Percentiles rank a stretch among this genome's conserved stretches.
These are phyloP conservation scores for Vachellia pachyceras DNA, from an alignment of 306 rosid species.

Conservation along the genomic window DNA sequence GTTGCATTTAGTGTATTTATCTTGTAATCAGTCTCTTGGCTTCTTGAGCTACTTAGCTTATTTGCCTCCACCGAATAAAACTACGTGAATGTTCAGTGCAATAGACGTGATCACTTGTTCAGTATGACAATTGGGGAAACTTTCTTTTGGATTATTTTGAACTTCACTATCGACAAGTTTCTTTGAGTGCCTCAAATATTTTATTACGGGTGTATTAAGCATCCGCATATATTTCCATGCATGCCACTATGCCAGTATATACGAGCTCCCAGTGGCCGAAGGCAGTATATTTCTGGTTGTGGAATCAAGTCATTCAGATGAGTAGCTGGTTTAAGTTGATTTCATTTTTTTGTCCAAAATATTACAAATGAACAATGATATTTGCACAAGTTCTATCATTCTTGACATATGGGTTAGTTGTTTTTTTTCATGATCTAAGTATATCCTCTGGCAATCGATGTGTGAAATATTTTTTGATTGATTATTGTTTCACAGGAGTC, in stretches of 20 bases:
- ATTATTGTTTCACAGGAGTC: background rate
- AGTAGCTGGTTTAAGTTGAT: background rate
- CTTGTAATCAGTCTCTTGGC: background rate
- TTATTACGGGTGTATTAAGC: background rate
- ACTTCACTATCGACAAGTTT: background rate
- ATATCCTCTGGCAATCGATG: background rate
- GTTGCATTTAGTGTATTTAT: background rate
- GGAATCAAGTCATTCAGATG: background rate
- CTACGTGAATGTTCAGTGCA: background rate
- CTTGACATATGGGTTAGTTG: background rate
- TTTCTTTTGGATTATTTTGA: background rate
- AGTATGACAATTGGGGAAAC: background rate
- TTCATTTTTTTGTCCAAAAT: background rate
- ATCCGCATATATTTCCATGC: background rate
- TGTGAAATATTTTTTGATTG: constrained; percentile 1
- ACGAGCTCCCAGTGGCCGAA: background rate
- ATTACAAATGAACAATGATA: background rate
- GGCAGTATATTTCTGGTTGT: background rate
- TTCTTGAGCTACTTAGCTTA: background rate
- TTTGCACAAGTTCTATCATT: background rate
- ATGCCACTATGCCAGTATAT: background rate
- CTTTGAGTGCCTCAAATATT: background rate
- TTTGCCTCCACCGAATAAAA: background rate
- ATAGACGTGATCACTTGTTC: background rate
- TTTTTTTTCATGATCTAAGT: background rate